A percentile compares a stretch with the other conserved stretches of the same genome.
Evolutionary conservation across 768 basidiomycete genomes (phyloP).

Genomic region (Boletus coccyginus): DNA sequence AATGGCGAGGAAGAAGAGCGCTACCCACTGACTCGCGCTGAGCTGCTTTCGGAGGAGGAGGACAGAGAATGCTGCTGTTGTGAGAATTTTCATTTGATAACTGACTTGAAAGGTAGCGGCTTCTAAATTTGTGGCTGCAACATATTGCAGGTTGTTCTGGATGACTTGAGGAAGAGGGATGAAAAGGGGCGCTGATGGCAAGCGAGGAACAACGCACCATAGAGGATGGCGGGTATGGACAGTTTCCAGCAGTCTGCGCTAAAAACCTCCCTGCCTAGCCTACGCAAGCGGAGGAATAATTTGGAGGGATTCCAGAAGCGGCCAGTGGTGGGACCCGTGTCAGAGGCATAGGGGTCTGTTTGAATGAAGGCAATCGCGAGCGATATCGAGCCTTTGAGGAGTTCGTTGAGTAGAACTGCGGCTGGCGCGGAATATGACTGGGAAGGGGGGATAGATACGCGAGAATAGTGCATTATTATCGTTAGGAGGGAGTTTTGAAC

Average conservation of each 20-base stretch:
- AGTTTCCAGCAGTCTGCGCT: slow-evolving; percentile 96
- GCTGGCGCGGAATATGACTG: slow-evolving; percentile 88
- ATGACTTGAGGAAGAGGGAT: slow-evolving; percentile 49
- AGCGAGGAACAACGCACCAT: slow-evolving; percentile 44
- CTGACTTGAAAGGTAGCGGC: slow-evolving; percentile 97
- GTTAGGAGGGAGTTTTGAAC: slow-evolving; percentile 90
- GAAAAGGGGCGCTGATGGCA: background rate
- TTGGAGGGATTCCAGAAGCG: slow-evolving; percentile 37
- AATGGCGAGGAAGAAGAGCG: slow-evolving; percentile 79
- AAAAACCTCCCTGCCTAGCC: slow-evolving; percentile 68
- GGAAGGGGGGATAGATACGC: slow-evolving; percentile 73
- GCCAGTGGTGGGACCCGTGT: slow-evolving; percentile 29
- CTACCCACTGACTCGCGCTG: slow-evolving; percentile 74
- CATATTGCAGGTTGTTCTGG: slow-evolving; percentile 95
- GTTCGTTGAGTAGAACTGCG: slow-evolving; percentile 91
- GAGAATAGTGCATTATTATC: slow-evolving; percentile 96
- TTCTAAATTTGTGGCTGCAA: slow-evolving; percentile 90
- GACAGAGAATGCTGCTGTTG: slow-evolving; percentile 88
- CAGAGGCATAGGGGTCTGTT: slow-evolving; percentile 40
- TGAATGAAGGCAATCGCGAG: slow-evolving; percentile 77
- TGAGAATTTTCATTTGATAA: slow-evolving; percentile 97
- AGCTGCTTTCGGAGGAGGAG: slow-evolving; percentile 76
- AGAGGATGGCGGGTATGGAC: slow-evolving; percentile 94
- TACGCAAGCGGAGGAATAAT: slow-evolving; percentile 48
- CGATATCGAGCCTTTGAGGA: slow-evolving; percentile 89